A percentile compares a stretch with the other conserved stretches of the same genome.
These are phyloP conservation scores for Ricinus communis DNA, from an alignment of 345 rosid genomes.

Conservation along the genomic window DNA sequence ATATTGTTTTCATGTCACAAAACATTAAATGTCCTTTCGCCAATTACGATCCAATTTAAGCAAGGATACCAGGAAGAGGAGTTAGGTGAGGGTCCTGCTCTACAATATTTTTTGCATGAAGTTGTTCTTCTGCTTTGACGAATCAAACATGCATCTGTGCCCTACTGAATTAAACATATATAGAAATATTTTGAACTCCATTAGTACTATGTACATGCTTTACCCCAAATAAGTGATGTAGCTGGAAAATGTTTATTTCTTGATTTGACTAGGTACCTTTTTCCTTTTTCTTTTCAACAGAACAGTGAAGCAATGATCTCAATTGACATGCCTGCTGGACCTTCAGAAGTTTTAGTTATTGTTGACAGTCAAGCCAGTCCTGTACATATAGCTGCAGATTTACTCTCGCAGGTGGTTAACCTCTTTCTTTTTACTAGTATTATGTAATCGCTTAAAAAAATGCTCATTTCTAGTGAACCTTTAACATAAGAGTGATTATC, in stretches of 20 bases:
- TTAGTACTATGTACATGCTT: neutral
- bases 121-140: neutral
- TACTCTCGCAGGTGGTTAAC: conserved; percentile 76
- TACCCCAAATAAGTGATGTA: neutral
- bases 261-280: neutral
- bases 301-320: conserved; percentile 98
- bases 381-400: conserved; percentile 87
- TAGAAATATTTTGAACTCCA: neutral
- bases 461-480: neutral
- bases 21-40: neutral
- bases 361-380: conserved; percentile 84
- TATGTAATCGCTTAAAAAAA: neutral
- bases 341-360: conserved; percentile 92
- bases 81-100: neutral
- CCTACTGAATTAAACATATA: neutral
- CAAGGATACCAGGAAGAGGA: neutral
- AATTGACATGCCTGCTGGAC: conserved; percentile 99
- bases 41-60: neutral
- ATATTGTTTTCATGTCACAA: neutral
- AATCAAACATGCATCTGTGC: neutral
- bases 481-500: no score
- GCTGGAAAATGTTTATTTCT: neutral
- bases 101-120: neutral
- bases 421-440: neutral
- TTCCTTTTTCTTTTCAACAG: conserved; percentile 36